Evolutionary conservation across 441 rosid species (phyloP).

Genomic region (Manihot esculenta): DNA sequence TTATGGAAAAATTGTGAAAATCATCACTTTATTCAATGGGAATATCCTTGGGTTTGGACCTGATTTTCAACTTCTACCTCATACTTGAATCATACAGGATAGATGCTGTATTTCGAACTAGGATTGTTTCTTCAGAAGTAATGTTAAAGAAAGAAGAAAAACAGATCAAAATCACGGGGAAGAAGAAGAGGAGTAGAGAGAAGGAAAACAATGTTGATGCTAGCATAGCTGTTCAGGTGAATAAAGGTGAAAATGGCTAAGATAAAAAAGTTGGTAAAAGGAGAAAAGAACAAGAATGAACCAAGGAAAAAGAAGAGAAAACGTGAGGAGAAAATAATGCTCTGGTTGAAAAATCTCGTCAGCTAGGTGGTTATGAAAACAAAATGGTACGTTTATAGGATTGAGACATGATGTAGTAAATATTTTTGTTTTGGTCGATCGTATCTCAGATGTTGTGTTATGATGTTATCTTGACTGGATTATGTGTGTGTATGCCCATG

Average conservation of each 20-base stretch:
- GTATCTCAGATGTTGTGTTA: neutral
- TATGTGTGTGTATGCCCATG: neutral
- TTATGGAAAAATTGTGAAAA: neutral
- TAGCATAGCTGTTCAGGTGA: constrained; percentile 12
- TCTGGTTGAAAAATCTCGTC: constrained; percentile 10
- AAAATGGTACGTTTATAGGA: constrained; percentile 17
- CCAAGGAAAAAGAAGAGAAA: constrained; percentile 26
- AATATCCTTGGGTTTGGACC: constrained; percentile 2
- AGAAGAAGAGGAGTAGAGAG: constrained; percentile 41
- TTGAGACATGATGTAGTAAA: neutral
- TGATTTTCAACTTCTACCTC: neutral
- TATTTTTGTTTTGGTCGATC: neutral
- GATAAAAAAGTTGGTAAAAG: neutral
- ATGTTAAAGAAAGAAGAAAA: constrained; percentile 25
- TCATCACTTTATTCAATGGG: neutral
- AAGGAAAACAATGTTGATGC: constrained; percentile 21
- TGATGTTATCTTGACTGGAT: neutral
- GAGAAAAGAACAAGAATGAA: constrained; percentile 27
- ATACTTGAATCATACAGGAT: neutral
- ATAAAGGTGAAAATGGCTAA: neutral
- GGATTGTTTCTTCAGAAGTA: constrained; percentile 23
- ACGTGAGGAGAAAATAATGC: constrained; percentile 18
- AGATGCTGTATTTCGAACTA: constrained; percentile 2
- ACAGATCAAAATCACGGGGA: constrained; percentile 17
- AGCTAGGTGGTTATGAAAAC: constrained; percentile 19